Base-by-base conservation (phyloP, 495 filamentous ascomycete species). In the Talaromyces adpressus region DNA sequence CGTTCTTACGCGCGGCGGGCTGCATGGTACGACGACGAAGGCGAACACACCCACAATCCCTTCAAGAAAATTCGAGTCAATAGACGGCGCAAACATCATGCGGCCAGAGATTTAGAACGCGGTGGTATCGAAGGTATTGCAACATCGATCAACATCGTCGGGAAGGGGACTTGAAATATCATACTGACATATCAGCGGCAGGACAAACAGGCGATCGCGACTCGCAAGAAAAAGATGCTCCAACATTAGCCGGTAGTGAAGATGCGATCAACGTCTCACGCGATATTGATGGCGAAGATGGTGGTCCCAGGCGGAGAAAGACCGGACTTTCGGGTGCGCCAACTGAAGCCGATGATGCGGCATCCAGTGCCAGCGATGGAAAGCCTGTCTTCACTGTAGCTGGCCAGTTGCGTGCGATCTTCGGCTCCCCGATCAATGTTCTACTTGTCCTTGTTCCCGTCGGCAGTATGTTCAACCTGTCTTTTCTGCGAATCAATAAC, bases 391-490 rank as follows among this genome's bases (percentile, higher is more conserved):
- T 87, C 63, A 93, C 89, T 0, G 66, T 87, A n/a, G 74, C 75
- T 52, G 85, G 87, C 63, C 91, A 95, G 71, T 66, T 94, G 39
- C 82, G 80, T 54, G 83, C 85, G 9, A 59, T 96, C 4, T 82
- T 95, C 66, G 85, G 85, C 65, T 92, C 89, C 1, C 93, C 89
- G 84, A 88, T 96, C 68, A 97, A 97, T 69, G 65, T 96, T 12
- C 73, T 97, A 14, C 69, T 96, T n/a, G 36, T 97, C 16, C 86
- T 87, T 47, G 91, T 87, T 8, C 92, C 92, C 6, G 83, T 84
- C 12, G 92, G 92, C 66, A 81, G 73, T 77, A 67, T 64, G 74
- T 69, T 32, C 2, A 58, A 5, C 29, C 51, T 11, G 22, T 4
- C 1, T 4, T 51, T 18, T 62, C 11, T 52, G n/a, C 16, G 9